Base-by-base conservation (phyloP, 306 rosid species). In the Prunus padus region DNA sequence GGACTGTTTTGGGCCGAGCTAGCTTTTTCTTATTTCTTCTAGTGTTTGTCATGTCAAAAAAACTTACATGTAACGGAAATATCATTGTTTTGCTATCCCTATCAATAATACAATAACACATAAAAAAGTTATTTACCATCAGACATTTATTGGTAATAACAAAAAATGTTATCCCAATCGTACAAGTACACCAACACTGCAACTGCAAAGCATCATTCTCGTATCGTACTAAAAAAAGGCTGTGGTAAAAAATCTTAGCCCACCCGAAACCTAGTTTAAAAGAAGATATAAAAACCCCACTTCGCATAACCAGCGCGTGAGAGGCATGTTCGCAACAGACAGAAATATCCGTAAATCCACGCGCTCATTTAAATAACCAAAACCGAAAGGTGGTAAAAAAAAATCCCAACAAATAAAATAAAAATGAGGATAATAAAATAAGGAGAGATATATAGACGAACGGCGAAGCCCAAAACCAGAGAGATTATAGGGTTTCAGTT, bases 401-500 rank as follows among this genome's bases (percentile, higher is more conserved):
- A 6, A 37, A 37, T 9, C 42, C 9, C 1, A 37, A 4, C 46
- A n/a, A 30, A 47, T 3, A 3, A 12, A 18, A 7, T 16, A 1
- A 45, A 47, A 63, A 26, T 0, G 2, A 31, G 19, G n/a, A 31
- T 26, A 69, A 26, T 15, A 54, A 52, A 50, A 51, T 2, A 52
- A 50, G 44, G 37, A 40, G 22, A 8, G 2, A 26, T 9, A 49
- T 15, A 22, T 56, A 59, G 42, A 46, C 26, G 15, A 33, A 33
- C 74, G 71, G 67, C 69, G 77, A 76, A 51, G 65, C 37, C 31
- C 63, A 14, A 70, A 84, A 49, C 73, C 81, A 63, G 74, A 75
- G 82, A 9, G 76, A 72, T 79, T 78, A 28, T 83, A 84, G 90
- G 84, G 84, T 81, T 82, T 81, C 72, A 56, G 59, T 78, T 54